phyloP scores from a whole-genome alignment of 2,329 filamentous ascomycete species.

The Coniella lustricola region DNA sequence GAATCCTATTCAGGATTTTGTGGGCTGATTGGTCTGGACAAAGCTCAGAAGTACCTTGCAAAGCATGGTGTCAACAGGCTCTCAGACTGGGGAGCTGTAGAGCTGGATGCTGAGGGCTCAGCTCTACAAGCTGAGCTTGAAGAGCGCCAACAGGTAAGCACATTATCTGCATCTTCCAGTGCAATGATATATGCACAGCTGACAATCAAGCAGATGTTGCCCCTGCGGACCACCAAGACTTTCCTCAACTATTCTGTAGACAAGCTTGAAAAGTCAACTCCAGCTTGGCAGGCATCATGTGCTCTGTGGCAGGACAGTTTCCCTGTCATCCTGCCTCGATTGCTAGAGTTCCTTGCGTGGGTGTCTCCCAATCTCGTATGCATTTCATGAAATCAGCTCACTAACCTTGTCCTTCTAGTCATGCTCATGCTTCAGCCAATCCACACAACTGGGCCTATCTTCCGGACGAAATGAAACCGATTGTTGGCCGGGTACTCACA shows the following conservation, averaged over 20 bases:
- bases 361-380: conserved; percentile 12
- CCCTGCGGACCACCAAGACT: conserved; percentile 80
- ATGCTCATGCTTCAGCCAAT: conserved; percentile 89
- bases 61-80: conserved; percentile 66
- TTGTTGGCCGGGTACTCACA: conserved; percentile 78
- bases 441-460: conserved; percentile 74
- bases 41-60: conserved; percentile 72
- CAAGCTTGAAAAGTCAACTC: conserved; percentile 67
- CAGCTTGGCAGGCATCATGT: conserved; percentile 68
- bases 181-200: neutral
- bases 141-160: conserved; percentile 58
- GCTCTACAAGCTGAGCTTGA: conserved; percentile 73
- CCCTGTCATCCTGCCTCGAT: conserved; percentile 72
- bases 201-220: conserved; percentile 48
- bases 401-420: conserved; percentile 38
- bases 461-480: conserved; percentile 64
- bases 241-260: conserved; percentile 92
- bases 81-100: conserved; percentile 72
- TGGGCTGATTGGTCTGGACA: conserved; percentile 68
- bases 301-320: conserved; percentile 81
- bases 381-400: neutral
- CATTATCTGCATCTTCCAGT: no score
- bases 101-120: conserved; percentile 72
- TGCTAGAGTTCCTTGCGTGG: conserved; percentile 74
- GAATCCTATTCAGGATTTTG: conserved; percentile 74